A percentile compares a stretch with the other conserved stretches of the same genome.
phyloP scores from a whole-genome alignment of 805 yeast species.

The Candida cerambycidarum region DNA sequence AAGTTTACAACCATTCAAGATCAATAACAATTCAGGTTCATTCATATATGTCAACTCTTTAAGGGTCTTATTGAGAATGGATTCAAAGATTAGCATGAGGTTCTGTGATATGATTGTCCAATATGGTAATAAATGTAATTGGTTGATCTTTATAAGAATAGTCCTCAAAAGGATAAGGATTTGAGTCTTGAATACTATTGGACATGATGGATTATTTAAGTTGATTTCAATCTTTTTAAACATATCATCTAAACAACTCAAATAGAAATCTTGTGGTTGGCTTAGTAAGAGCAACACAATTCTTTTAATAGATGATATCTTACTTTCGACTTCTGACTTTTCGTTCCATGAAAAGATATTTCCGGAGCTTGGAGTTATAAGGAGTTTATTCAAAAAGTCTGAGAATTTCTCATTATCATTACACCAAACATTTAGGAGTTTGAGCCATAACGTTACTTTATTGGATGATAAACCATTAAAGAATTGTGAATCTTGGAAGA shows the following conservation, averaged over 20 bases:
- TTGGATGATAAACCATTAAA: slow-evolving; percentile 37
- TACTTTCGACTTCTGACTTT: slow-evolving; percentile 54
- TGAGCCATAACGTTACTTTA: slow-evolving; percentile 47
- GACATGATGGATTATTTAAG: slow-evolving; percentile 27
- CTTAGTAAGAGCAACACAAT: slow-evolving; percentile 63
- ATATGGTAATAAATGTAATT: slow-evolving; percentile 60
- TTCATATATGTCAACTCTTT: slow-evolving; percentile 29
- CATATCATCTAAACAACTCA: slow-evolving; percentile 50
- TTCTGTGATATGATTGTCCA: slow-evolving; percentile 72
- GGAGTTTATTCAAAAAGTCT: slow-evolving; percentile 11
- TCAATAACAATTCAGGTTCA: slow-evolving; percentile 37
- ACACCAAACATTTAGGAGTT: slow-evolving; percentile 60
- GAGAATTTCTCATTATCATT: slow-evolving; percentile 59
- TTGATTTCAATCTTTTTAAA: slow-evolving; percentile 36
- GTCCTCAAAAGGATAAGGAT: slow-evolving; percentile 63
- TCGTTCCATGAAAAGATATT: slow-evolving; percentile 75
- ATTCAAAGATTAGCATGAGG: slow-evolving; percentile 47
- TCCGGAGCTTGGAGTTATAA: slow-evolving; percentile 17
- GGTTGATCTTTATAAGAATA: slow-evolving; percentile 59
- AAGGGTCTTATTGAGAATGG: slow-evolving; percentile 23
- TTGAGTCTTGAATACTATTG: slow-evolving; percentile 38
- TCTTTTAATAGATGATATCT: slow-evolving; percentile 56
- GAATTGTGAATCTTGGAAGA: slow-evolving; percentile 59
- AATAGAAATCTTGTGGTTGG: slow-evolving; percentile 57
- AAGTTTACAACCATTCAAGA: slow-evolving; percentile 69